Percentiles rank a stretch among this genome's conserved stretches.
phyloP scores from a whole-genome alignment of 345 rosid genomes.

The Hevea brasiliensis region DNA sequence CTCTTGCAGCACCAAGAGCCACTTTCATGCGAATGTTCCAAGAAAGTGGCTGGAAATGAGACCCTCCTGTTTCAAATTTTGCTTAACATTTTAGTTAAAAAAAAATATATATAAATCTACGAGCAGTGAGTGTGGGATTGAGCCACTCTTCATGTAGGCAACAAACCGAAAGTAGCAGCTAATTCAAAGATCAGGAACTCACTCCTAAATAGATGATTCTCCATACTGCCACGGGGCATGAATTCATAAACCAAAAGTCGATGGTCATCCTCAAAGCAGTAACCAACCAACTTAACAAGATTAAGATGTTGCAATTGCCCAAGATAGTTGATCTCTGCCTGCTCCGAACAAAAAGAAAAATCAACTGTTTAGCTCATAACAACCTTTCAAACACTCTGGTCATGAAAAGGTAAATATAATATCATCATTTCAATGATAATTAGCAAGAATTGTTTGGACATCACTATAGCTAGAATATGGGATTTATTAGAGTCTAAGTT shows the following conservation, averaged over 20 bases:
- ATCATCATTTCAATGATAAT: neutral
- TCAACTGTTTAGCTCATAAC: neutral
- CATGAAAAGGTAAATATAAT: neutral
- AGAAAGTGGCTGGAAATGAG: conserved; percentile 28
- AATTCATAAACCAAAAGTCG: conserved; percentile 36
- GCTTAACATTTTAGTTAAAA: neutral
- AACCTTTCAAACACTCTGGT: neutral
- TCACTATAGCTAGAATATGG: too few relatives aligned
- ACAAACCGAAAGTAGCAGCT: neutral
- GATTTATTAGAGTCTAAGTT: too few relatives aligned
- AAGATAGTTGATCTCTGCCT: conserved; percentile 40
- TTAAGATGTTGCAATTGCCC: conserved; percentile 36
- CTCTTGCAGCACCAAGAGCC: conserved; percentile 38
- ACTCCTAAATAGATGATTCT: conserved; percentile 40
- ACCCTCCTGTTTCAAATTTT: conserved; percentile 22
- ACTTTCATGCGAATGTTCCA: conserved; percentile 24
- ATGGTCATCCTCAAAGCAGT: conserved; percentile 39
- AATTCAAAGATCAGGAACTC: conserved; percentile 14
- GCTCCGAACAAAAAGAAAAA: conserved; percentile 18
- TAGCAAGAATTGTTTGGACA: neutral
- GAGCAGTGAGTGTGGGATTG: neutral
- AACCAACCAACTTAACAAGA: conserved; percentile 36
- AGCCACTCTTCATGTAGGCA: conserved; percentile 6
- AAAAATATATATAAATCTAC: neutral
- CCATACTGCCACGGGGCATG: conserved; percentile 37